Evolutionary conservation across 192 early-diverging fungal species (phyloP), one percentile per base, ranked within the genome.

Genomic region (Entophlyctis luteolus): DNA sequence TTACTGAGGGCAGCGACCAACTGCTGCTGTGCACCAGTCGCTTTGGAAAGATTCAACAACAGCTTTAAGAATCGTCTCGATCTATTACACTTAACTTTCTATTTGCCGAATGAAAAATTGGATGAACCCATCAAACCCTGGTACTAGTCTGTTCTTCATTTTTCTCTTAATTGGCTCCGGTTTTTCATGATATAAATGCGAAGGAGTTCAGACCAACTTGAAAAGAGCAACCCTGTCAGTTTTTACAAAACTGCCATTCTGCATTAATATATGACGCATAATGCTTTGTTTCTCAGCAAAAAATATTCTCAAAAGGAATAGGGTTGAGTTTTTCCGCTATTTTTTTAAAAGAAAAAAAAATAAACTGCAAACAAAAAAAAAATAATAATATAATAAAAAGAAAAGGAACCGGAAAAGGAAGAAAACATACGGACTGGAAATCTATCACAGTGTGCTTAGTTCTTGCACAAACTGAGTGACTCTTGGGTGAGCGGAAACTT

Each of bases 401-500:
- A 16, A 20, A 16, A 12, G 16, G 29, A 47, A 16, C 22, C 45
- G 18, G 45, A 23, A 53, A 0, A 16, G 14, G 2, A 25, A 20
- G 29, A 53, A 27, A 25, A 27, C 22, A 25, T 53, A 20, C 50
- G 18, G 18, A 23, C 50, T 53, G 18, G 50, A 25, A 53, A 45
- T 45, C n/a, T 45, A 57, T 60, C 29, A 63, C 47, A 63, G 32
- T 25, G 60, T 63, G 55, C 34, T 20, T 29, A 68, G 33, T 27
- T 48, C 67, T 4, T 31, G 55, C 37, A 47, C 31, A 34, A 68
- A 68, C 23, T 31, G 52, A n/a, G 55, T 46, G 42, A 58, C 67
- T 47, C 59, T 68, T 16, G 1, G 54, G 49, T 68, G 67, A 14
- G 67, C 67, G 29, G 31, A 22, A 23, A 68, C 67, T 25, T 58